Base-by-base conservation (phyloP, 192 early-diverging fungal species). In the Podila verticillata region DNA sequence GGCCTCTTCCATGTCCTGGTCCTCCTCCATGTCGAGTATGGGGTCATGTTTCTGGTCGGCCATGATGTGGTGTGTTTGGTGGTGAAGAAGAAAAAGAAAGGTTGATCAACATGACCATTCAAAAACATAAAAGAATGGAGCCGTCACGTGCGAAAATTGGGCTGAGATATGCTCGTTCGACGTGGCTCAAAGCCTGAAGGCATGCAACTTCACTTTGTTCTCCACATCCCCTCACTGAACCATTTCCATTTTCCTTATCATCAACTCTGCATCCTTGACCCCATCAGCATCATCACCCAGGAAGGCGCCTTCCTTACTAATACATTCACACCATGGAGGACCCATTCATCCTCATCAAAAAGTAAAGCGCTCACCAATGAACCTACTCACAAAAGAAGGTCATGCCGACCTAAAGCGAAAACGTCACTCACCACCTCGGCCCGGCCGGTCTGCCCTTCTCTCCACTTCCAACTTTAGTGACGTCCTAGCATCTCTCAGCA, bases 291-390 rank as follows among this genome's bases (percentile, higher is more conserved):
- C 51, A n/a, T 54, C 24, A 12, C 51, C 51, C 9, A 24, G 51
- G 0, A 7, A 54, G 51, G 24, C 51, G 7, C 22, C 2, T 24
- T 7, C 24, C 22, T 2, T 5, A 44, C 15, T 63, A 36, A 48
- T 22, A 48, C 7, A n/a, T 44, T 44, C 39, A 17, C 39, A 44
- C 10, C 32, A 80, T 80, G 77, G 77, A 80, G 32, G 77, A 80
- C 70, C 77, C 77, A 49, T 80, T 80, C 39, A 80, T 80, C 30
- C 77, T 80, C 66, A 72, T 80, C 70, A 80, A 80, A 72, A 80
- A 80, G 77, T 80, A 80, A 44, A 44, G 39, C 39, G 13, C 2
- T 44, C n/a, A n/a, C n/a, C n/a, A n/a, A n/a, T 17, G 3, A 44
- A 57, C n/a, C 17, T n/a, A n/a, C n/a, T n/a, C n/a, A n/a, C n/a